Base-by-base conservation (phyloP, 805 yeast species). In the Ogataea glucozyma region DNA sequence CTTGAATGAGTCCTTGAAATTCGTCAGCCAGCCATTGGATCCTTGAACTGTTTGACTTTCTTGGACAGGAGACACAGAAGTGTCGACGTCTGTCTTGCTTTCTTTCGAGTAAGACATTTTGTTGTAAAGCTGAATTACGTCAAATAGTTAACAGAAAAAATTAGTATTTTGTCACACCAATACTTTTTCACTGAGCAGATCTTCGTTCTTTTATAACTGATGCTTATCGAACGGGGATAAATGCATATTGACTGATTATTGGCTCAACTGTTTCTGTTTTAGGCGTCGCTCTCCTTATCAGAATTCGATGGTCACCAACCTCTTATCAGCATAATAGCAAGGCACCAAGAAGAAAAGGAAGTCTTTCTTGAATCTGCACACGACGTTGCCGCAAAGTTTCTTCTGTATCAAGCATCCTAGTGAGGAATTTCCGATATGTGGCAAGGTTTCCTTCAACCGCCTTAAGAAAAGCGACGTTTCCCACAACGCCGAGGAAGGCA, bases 1-100 rank as follows among this genome's bases (percentile, higher is more conserved):
- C 41, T 61, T 64, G 46, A 65, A 64, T 21, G 64, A 48, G 40
- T 65, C 66, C 8, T 46, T 46, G 45, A 63, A 61, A 14, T 48
- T 44, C 54, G 40, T 14, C 8, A 47, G 49, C 52, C 55, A 57
- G 7, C 45, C 32, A 10, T 33, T 20, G 18, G 34, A 32, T 21
- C 41, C 40, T 10, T 13, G 12, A 6, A 33, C 23, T 11, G 18
- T 17, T 13, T 42, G 44, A 11, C 46, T 38, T 12, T 47, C 53
- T 13, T 43, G 54, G 22, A 51, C 47, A 9, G 58, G 60, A 9
- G 59, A 50, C 35, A 58, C 48, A 9, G 59, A 43, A 10, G 59
- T 44, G 29, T 58, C 59, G n/a, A 51, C 23, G 17, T 52, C 56
- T 26, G 43, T 46, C 38, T 60, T 60, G 16, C 34, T 46, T 37